Evolutionary conservation across 345 rosid species (phyloP), one percentile per base, ranked within the genome.

Genomic region (Leavenworthia alabamica): DNA sequence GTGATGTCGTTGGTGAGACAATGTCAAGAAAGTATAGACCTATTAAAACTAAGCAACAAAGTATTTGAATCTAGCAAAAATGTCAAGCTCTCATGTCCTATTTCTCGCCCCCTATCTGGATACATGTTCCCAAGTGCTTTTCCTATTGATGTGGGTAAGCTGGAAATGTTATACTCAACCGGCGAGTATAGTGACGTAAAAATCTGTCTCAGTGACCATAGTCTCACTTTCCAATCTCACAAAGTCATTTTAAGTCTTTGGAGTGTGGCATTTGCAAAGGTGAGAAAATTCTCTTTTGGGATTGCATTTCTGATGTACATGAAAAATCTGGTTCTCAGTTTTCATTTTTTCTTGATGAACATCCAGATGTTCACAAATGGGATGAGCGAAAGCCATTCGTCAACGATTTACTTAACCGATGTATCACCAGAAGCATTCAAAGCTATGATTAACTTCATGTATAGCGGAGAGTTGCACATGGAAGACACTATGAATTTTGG

Each of bases 281-380:
- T 90, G 70, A 77, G 79, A 66, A 51, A 28, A n/a, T 63, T 50
- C 2, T 16, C 28, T 37, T 33, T 43, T 39, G 10, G 46, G 54
- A 15, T 56, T 13, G 22, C 20, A 56, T 5, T 32, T 56, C 2
- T 42, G 41, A 43, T 49, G 60, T 27, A 23, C n/a, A 16, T 35
- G 31, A 17, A 42, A 24, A 39, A 1, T 1, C 10, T 64, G 56
- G 20, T 70, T 48, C 64, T 58, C 19, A 50, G 0, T 15, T 57
- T 64, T 16, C 9, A 6, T 55, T 45, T 3, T 11, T 40, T 22
- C 15, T 8, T 10, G 22, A 54, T 64, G 70, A 49, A 42, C 32
- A 67, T 67, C 50, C 86, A 93, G 99, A 93, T 93, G 99, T 88
- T 93, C 75, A 93, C 99, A 39, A 93, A 93, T 72, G 97, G 99